A percentile compares a stretch with the other conserved stretches of the same genome.
Evolutionary conservation across 345 rosid species (phyloP).

Genomic region (Kandelia obovata): DNA sequence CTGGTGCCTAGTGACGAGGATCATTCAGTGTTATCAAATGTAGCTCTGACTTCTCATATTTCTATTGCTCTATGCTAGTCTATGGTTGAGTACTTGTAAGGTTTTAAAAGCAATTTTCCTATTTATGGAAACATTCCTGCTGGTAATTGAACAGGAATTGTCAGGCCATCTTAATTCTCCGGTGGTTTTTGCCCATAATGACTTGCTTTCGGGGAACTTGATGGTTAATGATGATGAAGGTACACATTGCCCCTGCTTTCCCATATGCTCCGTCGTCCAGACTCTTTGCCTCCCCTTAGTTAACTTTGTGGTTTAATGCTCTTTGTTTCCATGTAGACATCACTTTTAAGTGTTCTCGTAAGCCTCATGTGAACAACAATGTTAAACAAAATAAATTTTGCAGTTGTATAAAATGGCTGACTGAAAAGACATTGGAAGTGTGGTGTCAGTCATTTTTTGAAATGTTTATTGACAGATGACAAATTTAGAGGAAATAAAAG

Average conservation of each 20-base stretch:
- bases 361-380: no score
- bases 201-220: slow-evolving; percentile 88
- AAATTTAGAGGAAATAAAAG: not conserved
- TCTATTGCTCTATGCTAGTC: slow-evolving; percentile 6
- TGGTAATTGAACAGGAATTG: slow-evolving; percentile 76
- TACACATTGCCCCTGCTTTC: slow-evolving; percentile 16
- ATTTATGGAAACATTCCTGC: slow-evolving; percentile 18
- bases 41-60: not conserved
- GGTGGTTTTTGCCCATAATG: slow-evolving; percentile 90
- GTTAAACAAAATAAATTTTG: not conserved
- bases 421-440: not conserved
- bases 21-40: no score
- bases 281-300: not conserved
- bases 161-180: slow-evolving; percentile 65
- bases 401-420: slow-evolving; percentile 1
- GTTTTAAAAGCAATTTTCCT: slow-evolving; percentile 8
- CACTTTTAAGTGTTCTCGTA: not conserved
- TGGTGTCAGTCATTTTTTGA: not conserved
- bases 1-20: no score
- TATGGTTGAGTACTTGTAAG: slow-evolving; percentile 6
- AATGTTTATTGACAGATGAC: slow-evolving; percentile 3
- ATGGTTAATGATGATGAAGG: slow-evolving; percentile 90
- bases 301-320: not conserved
- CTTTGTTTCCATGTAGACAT: not conserved
- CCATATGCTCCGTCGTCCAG: not conserved